Evolutionary conservation across 352 stramenopile genomes (phyloP).

Genomic region (Globisporangium emineosum): DNA sequence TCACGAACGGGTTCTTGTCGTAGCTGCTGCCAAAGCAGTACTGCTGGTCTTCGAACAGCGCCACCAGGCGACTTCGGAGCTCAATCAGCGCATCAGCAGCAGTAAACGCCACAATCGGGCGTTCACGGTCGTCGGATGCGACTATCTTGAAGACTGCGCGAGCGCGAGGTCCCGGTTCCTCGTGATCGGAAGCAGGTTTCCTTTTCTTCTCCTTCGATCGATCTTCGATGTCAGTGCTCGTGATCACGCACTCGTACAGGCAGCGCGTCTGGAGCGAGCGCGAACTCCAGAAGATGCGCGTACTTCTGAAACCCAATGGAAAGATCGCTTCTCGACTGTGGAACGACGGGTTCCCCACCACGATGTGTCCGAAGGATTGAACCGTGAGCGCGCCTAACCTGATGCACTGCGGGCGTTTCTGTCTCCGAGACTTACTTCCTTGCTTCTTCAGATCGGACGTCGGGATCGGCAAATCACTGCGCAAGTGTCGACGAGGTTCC

Average conservation of each 20-base stretch:
- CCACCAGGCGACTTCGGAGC: constrained; percentile 65
- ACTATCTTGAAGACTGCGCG: constrained; percentile 75
- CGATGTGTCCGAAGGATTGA: constrained; percentile 76
- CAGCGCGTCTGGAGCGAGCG: constrained; percentile 52
- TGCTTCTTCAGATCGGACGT: constrained; percentile 64
- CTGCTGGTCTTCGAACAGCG: constrained; percentile 65
- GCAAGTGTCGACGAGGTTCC: constrained; percentile 39
- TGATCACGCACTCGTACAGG: constrained; percentile 91
- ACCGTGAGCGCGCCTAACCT: constrained; percentile 76
- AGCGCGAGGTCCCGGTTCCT: constrained; percentile 15
- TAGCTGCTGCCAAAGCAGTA: constrained; percentile 25
- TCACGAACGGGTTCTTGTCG: constrained; percentile 69
- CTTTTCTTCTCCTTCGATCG: constrained; percentile 18
- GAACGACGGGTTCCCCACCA: constrained; percentile 81
- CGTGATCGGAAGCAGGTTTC: not conserved
- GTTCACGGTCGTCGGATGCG: constrained; percentile 58
- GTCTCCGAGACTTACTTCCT: constrained; percentile 36
- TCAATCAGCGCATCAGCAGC: constrained; percentile 71
- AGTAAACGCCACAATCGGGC: constrained; percentile 61
- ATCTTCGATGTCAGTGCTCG: constrained; percentile 70
- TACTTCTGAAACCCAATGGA: constrained; percentile 87
- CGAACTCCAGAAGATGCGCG: constrained; percentile 92
- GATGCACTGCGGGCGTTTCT: constrained; percentile 57
- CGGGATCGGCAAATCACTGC: constrained; percentile 39
- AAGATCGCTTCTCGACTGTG: constrained; percentile 87